phyloP scores from a whole-genome alignment of 768 basidiomycete genomes.

The Kwoniella shandongensis region DNA sequence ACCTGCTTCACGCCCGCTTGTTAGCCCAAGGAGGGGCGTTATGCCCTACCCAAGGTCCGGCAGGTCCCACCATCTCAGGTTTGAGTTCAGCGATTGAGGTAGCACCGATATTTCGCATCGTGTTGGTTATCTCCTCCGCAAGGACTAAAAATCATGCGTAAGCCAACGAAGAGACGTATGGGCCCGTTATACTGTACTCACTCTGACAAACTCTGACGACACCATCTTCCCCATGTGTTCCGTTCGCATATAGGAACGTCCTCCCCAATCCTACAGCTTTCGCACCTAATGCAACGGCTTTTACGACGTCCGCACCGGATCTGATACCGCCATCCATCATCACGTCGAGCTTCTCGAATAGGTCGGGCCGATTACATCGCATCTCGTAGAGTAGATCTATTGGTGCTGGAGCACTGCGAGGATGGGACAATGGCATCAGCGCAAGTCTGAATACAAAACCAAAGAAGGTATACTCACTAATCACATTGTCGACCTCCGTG shows the following conservation, averaged over 20 bases:
- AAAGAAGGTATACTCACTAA: constrained; percentile 52
- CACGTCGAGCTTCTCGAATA: constrained; percentile 58
- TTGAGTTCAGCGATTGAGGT: constrained; percentile 43
- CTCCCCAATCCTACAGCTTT: constrained; percentile 55
- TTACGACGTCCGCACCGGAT: constrained; percentile 84
- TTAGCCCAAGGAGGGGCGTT: constrained; percentile 31
- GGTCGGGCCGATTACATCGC: constrained; percentile 70
- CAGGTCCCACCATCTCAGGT: constrained; percentile 51
- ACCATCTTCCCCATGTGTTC: constrained; percentile 55
- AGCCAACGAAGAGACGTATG: background rate
- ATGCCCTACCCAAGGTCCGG: constrained; percentile 45
- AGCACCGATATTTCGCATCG: constrained; percentile 48
- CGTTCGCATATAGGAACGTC: constrained; percentile 55
- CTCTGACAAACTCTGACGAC: constrained; percentile 48
- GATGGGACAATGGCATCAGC: background rate
- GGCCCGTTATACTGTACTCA: no score
- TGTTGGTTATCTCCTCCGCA: constrained; percentile 47
- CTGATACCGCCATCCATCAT: constrained; percentile 84
- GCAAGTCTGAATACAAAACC: background rate
- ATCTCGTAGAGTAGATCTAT: constrained; percentile 70
- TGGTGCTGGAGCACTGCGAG: constrained; percentile 48
- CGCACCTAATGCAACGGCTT: constrained; percentile 73
- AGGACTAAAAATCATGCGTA: constrained; percentile 30
- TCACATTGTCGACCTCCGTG: constrained; percentile 69
- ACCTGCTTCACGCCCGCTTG: no score